Evolutionary conservation across 495 filamentous ascomycete genomes (phyloP), one percentile per base, ranked within the genome.

Genomic region (Podospora didyma): DNA sequence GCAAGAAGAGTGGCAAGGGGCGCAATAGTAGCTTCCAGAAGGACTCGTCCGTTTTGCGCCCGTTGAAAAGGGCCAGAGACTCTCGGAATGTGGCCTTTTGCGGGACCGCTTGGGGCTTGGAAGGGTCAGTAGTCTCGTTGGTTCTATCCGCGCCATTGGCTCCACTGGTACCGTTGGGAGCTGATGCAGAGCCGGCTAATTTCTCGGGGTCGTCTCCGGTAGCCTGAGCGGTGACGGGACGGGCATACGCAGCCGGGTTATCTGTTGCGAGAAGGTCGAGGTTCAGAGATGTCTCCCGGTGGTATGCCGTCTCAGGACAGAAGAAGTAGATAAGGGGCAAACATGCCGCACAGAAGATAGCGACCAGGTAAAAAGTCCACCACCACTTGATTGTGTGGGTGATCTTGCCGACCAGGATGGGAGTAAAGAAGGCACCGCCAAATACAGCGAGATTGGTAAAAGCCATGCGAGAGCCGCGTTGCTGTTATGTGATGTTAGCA

Each of bases 351-450:
- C 79, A 75, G 64, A 91, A 89, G 49, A 91, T 90, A 44, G 85
- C 80, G 46, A 91, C 80, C 45, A 90, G 77, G 54, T 87, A 89
- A 61, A 92, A 92, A 0, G 82, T 83, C 89, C 89, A 91, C 62
- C 79, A 68, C 90, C 90, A 97, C 23, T 82, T 80, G 14, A 97
- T 79, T 0, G 77, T 76, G 45, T 80, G 72, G 20, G 91, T 92
- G 57, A 96, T 92, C 66, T 89, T 92, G 31, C 92, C 92, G 11
- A 92, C 90, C 10, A 93, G 70, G 24, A 96, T 89, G 0, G 91
- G 92, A 0, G 92, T 96, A 66, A 96, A 87, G 64, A 97, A 96
- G 3, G 92, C 90, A 6, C 91, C 90, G 1, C 92, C 92, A 67
- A 95, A 97, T 10, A 96, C 78, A 3, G 92, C 85, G 49, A 97